Percentiles rank a stretch among this genome's conserved stretches.
Conservation (phyloP, 164 flowering plant genomes). For the Nelumbo lutea region DNA sequence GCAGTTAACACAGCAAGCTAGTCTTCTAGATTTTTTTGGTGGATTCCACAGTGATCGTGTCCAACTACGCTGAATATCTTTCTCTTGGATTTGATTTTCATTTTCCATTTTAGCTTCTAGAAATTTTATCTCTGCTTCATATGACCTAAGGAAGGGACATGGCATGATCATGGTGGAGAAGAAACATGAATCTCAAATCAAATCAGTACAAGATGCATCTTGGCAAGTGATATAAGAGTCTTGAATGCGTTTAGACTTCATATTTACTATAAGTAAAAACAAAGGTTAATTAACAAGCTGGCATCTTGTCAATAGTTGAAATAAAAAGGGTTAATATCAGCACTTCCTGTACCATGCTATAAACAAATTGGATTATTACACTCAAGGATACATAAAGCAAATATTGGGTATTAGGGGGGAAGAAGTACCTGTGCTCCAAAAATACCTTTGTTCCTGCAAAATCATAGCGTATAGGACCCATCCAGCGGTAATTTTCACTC, state of each 20-base stretch:
- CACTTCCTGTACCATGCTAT: neutral
- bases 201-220: neutral
- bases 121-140: conserved; percentile 78
- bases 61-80: conserved; percentile 14
- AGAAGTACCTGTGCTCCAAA: conserved; percentile 67
- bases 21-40: conserved; percentile 37
- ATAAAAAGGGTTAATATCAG: neutral
- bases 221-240: neutral
- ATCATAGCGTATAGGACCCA: conserved; percentile 97
- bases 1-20: conserved; percentile 61
- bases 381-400: neutral
- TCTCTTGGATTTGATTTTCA: conserved; percentile 17
- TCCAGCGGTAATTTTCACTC: conserved; percentile 95
- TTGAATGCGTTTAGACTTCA: neutral
- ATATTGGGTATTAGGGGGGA: neutral
- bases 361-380: neutral
- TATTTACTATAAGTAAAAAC: neutral
- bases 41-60: conserved; percentile 14
- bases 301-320: neutral
- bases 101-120: conserved; percentile 49
- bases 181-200: neutral
- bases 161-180: neutral
- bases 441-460: conserved; percentile 96
- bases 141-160: conserved; percentile 45
- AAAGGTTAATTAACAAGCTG: neutral